Evolutionary conservation across 768 basidiomycete genomes (phyloP), one percentile per base, ranked within the genome.

Genomic region (Pleurotus eryngii): DNA sequence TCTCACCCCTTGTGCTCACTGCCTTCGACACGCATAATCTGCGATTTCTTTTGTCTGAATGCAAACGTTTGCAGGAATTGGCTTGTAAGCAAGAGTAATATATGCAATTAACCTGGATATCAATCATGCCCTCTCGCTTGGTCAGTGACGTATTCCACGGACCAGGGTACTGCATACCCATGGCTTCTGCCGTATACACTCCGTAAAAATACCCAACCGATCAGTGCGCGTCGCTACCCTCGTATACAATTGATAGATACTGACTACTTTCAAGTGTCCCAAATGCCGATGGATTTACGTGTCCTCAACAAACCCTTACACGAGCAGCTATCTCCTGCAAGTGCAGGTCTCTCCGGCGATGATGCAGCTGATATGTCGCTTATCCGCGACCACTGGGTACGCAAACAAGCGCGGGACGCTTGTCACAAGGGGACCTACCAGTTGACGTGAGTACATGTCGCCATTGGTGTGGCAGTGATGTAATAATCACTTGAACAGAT

Each of bases 381-480:
- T 3, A 77, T 92, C 8, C 76, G 83, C 18, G 84, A 87, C 55
- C 77, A 85, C 4, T 92, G 87, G 86, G 76, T 90, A 7, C 75
- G 78, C 24, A 68, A 58, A 1, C 69, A 70, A 57, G 80, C 83
- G 30, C 68, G 76, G 43, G 64, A 75, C 26, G 63, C 67, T 50
- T 70, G 71, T 35, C 64, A 64, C 4, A 70, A 63, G 47, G 74
- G 72, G n/a, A 66, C 63, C 42, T 17, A 17, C 12, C 8, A 9
- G 18, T 46, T 55, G 26, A 24, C 48, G 22, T 35, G n/a, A 24
- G 22, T 49, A 22, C 24, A 35, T 35, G 30, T 35, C 30, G 48
- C 17, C n/a, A 24, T 35, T 17, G 24, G 30, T 17, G 3, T 5
- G 30, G n/a, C n/a, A n/a, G 22, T 49, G n/a, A 24, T 8, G 30